Base-by-base conservation (phyloP, 176 grass and related monocot genomes). In the Chloris gayana region DNA sequence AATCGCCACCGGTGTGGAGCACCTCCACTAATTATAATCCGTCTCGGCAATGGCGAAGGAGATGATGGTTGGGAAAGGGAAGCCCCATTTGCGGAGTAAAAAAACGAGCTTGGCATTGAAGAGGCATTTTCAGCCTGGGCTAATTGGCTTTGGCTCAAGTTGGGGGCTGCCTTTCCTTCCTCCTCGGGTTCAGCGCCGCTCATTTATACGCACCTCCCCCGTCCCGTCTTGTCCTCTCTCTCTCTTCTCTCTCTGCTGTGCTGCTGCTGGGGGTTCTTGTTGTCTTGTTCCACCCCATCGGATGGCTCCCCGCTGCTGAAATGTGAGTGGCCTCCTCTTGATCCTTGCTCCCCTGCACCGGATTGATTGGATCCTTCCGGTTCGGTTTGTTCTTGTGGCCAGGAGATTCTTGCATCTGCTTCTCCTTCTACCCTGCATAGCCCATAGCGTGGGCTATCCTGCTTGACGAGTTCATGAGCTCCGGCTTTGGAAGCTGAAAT, bases 271-370 rank as follows among this genome's bases (percentile, higher is more conserved):
- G 7, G 71, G 19, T 74, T 57, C 50, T 75, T 27, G 10, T 47
- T 64, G 41, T 78, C 59, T 60, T 49, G 17, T 35, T 51, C 60
- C 44, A 1, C 9, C 58, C 27, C 75, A 13, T 45, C 26, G n/a
- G 39, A 54, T 56, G 70, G 47, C 70, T 50, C 29, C 8, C 69
- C 45, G 73, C 80, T 49, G 80, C 80, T 47, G 77, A 84, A 85
- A 80, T 70, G 87, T 89, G 76, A 89, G 87, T 88, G 87, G n/a
- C 25, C 25, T 27, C 12, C 1, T 32, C 24, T 85, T 27, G 34
- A 26, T 57, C 38, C 31, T 32, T 34, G 15, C 46, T 35, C 9
- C 46, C 14, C 21, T 30, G 78, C 41, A 49, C 54, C 15, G 63
- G 63, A 50, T 76, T 85, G 77, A 50, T 76, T 85, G 77, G 76